A percentile compares a stretch with the other conserved stretches of the same genome.
phyloP scores from a whole-genome alignment of 2,329 filamentous ascomycete genomes.

The Ophiocordyceps camponoti-leonardi region DNA sequence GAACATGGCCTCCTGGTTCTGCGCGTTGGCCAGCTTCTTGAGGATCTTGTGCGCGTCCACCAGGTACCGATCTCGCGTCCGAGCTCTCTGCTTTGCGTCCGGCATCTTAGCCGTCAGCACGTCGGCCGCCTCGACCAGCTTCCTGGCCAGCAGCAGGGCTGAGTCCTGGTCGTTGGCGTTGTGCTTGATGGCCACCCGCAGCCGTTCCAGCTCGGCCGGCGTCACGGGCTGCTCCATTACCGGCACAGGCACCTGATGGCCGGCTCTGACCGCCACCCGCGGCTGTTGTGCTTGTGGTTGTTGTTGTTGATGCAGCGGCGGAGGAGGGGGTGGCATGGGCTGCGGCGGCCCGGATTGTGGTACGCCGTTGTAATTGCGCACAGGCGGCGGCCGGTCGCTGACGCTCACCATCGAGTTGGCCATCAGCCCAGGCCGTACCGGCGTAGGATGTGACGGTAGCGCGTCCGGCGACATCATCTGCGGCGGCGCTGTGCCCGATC shows the following conservation, averaged over 20 bases:
- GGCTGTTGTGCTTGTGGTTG: conserved; percentile 7
- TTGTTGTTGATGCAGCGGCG: conserved; percentile 2
- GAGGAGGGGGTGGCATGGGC: conserved; percentile 10
- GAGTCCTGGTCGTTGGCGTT: conserved; percentile 57
- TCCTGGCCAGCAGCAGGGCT: conserved; percentile 62
- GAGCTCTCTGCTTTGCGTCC: conserved; percentile 55
- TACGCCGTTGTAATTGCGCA: conserved; percentile 35
- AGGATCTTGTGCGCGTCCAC: conserved; percentile 78
- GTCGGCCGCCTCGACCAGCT: conserved; percentile 68
- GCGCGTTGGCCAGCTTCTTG: conserved; percentile 63
- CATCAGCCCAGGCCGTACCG: conserved; percentile 45
- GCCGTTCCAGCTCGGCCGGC: conserved; percentile 54
- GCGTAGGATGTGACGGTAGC: conserved; percentile 43
- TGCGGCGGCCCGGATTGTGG: conserved; percentile 17
- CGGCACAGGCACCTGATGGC: conserved; percentile 1
- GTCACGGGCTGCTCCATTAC: conserved; percentile 41
- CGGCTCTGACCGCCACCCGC: conserved; percentile 5
- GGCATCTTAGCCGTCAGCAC: conserved; percentile 47
- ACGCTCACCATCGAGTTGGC: conserved; percentile 38
- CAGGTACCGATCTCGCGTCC: conserved; percentile 68
- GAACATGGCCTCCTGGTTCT: conserved; percentile 81
- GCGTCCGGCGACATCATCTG: conserved; percentile 22
- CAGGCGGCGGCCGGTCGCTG: conserved; percentile 38
- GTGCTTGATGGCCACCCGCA: conserved; percentile 51
- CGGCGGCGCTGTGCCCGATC: conserved; percentile 10